Evolutionary conservation across 768 basidiomycete genomes (phyloP), one percentile per base, ranked within the genome.

Genomic region (Suillus subalutaceus): DNA sequence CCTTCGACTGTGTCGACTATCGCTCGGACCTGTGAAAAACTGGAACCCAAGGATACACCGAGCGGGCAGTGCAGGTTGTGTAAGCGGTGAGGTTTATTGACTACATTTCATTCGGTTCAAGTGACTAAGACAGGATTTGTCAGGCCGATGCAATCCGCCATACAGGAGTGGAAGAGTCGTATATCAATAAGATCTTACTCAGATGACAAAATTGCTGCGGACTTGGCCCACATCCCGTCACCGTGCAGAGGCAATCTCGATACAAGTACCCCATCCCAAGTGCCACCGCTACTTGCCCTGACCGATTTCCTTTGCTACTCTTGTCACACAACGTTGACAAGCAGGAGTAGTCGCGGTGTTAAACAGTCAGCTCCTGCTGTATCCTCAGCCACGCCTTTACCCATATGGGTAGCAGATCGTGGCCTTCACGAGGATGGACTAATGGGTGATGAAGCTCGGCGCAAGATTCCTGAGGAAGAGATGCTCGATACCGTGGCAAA

Each of bases 1-100:
- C 93, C 93, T 4, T 92, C 93, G 0, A 95, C 93, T 0, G 93
- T 94, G 13, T 93, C 92, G 9, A 88, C 93, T 0, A 91, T 95
- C 60, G 88, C 88, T 30, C 86, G 90, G 43, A 94, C 93, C 1
- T 92, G 91, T 71, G 88, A 83, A 6, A 95, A 95, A 76, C 77
- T 95, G 35, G 83, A 87, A 10, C 87, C 93, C 0, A 93, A 90
- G 73, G 76, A 84, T 63, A 80, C 77, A 3, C 78, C 86, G 0
- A 76, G 76, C 9, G 81, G 79, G 0, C 72, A 69, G 8, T 94
- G 93, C 72, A 70, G 84, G 15, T 73, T 93, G 7, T 94, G 93
- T 72, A 83, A 87, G 71, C 82, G 91, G 91, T 90, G 61, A 43
- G 67, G 67, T 8, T 37, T 32, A 63, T 63, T n/a, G 1, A 48